Evolutionary conservation across 2,329 filamentous ascomycete species (phyloP).

Genomic region (Pseudocercospora cruenta): DNA sequence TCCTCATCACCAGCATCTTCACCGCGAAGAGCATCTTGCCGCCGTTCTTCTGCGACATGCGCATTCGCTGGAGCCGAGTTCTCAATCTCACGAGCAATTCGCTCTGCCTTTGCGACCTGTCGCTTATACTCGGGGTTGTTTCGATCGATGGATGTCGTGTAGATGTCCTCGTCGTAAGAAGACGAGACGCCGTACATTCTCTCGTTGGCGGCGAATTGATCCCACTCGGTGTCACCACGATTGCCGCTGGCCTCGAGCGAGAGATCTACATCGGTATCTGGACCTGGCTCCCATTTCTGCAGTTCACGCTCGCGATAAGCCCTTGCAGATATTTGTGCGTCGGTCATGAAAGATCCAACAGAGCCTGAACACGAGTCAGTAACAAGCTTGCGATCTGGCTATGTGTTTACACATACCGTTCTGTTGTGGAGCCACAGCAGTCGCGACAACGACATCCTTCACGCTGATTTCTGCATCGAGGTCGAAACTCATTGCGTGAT

Average conservation of each 20-base stretch:
- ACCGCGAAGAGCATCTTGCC: constrained; percentile 67
- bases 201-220: constrained; percentile 92
- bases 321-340: constrained; percentile 74
- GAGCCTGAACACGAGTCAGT: constrained; percentile 54
- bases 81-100: constrained; percentile 88
- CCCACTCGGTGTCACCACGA: constrained; percentile 63
- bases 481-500: constrained; percentile 63
- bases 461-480: constrained; percentile 63
- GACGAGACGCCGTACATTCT: constrained; percentile 83
- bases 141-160: constrained; percentile 89
- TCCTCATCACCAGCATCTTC: constrained; percentile 80
- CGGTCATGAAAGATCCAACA: constrained; percentile 76
- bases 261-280: constrained; percentile 58
- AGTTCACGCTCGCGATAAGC: constrained; percentile 72
- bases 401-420: constrained; percentile 56
- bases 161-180: constrained; percentile 91
- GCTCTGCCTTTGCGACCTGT: constrained; percentile 76
- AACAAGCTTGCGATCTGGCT: background rate
- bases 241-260: constrained; percentile 59
- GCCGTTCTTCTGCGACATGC: constrained; percentile 83
- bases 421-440: constrained; percentile 54
- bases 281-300: constrained; percentile 77
- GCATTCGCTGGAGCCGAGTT: constrained; percentile 71
- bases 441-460: constrained; percentile 56
- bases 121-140: constrained; percentile 80